Evolutionary conservation across 179 eudicot genomes (phyloP).

Genomic region (Actinidia arguta): DNA sequence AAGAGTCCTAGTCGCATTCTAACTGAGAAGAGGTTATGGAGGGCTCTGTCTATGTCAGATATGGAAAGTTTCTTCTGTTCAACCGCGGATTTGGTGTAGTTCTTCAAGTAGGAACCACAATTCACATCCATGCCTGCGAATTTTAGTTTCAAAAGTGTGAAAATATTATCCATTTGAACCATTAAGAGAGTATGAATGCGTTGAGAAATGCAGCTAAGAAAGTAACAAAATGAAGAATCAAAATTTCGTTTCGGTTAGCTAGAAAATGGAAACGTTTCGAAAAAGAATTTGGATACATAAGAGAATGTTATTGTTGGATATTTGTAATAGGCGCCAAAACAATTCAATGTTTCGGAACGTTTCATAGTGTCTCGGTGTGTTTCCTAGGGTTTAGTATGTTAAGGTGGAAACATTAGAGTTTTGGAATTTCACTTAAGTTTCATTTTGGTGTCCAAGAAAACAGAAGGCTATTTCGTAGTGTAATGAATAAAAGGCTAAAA

Average conservation of each 20-base stretch:
- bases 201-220: neutral
- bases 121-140: slow-evolving; percentile 88
- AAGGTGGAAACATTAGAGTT: neutral
- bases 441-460: too few species aligned
- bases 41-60: slow-evolving; percentile 81
- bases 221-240: neutral
- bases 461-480: too few species aligned
- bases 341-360: neutral
- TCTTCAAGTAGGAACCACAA: slow-evolving; percentile 72
- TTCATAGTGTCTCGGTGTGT: neutral
- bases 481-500: too few species aligned
- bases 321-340: neutral
- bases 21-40: slow-evolving; percentile 73
- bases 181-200: neutral
- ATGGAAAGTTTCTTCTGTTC: slow-evolving; percentile 49
- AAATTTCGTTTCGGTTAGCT: neutral
- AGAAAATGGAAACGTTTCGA: neutral
- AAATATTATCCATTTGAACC: neutral
- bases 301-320: neutral
- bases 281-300: neutral
- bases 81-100: slow-evolving; percentile 89
- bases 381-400: neutral
- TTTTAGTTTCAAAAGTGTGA: neutral
- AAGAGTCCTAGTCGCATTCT: slow-evolving; percentile 88
- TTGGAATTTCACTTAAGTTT: neutral